These are phyloP conservation scores for Dothideomycetidae sp. DNA, from an alignment of 2,329 filamentous ascomycete genomes.

Conservation along the genomic window DNA sequence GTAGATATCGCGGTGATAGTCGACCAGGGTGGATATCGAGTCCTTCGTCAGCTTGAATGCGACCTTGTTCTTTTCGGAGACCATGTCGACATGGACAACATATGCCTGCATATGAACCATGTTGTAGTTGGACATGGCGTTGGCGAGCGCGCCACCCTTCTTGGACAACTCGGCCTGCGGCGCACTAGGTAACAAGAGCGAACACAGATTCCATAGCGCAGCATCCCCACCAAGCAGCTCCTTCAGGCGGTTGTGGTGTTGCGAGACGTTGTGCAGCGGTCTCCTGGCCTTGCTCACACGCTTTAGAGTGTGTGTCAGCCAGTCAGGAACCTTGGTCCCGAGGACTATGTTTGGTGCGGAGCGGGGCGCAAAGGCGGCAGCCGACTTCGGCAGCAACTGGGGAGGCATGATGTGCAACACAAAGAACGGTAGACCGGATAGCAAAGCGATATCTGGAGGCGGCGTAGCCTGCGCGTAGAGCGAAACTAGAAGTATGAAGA, in stretches of 20 bases:
- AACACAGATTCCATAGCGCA: slow-evolving; percentile 89
- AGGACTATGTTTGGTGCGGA: slow-evolving; percentile 91
- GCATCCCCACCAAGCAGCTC: slow-evolving; percentile 81
- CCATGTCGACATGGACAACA: slow-evolving; percentile 98
- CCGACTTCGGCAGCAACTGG: slow-evolving; percentile 85
- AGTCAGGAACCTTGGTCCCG: slow-evolving; percentile 81
- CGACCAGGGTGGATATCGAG: slow-evolving; percentile 81
- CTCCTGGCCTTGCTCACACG: slow-evolving; percentile 94
- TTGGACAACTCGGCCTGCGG: slow-evolving; percentile 72
- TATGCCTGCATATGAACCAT: slow-evolving; percentile 91
- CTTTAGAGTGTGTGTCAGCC: slow-evolving; percentile 93
- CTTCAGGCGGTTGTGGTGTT: slow-evolving; percentile 89
- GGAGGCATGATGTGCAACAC: slow-evolving; percentile 73
- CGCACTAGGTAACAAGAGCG: slow-evolving; percentile 80
- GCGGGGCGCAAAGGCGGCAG: slow-evolving; percentile 87
- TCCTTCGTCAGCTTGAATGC: slow-evolving; percentile 94
- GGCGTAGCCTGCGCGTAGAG: too few species aligned
- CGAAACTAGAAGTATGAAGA: too few species aligned
- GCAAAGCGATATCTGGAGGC: too few species aligned
- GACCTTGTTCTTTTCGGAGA: slow-evolving; percentile 81
- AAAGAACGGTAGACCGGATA: too few species aligned
- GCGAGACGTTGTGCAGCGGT: slow-evolving; percentile 88
- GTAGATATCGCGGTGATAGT: slow-evolving; percentile 93
- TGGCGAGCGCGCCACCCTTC: slow-evolving; percentile 68
- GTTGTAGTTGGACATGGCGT: slow-evolving; percentile 85